These are phyloP conservation scores for Termitomyces heimii DNA, from an alignment of 768 basidiomycete species.

Conservation along the genomic window DNA sequence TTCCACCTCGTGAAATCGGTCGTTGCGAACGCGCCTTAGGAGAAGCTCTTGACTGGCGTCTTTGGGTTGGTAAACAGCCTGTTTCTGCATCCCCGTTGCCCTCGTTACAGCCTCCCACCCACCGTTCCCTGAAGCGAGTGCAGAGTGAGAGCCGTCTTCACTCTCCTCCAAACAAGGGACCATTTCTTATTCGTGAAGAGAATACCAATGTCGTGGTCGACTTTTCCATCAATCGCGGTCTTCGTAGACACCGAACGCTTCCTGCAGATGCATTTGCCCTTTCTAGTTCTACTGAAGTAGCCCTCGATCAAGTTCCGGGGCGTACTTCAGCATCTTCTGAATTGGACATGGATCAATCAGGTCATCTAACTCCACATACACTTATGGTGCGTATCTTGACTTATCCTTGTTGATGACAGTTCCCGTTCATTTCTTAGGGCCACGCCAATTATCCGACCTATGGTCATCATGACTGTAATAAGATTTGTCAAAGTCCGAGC, in stretches of 20 bases:
- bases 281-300: not conserved
- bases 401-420: not conserved
- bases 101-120: slow-evolving; percentile 12
- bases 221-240: slow-evolving; percentile 9
- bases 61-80: slow-evolving; percentile 81
- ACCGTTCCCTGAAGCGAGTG: slow-evolving; percentile 38
- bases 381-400: not conserved
- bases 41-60: slow-evolving; percentile 82
- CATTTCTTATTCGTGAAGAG: slow-evolving; percentile 20
- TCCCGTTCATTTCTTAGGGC: not conserved
- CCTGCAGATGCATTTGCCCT: slow-evolving; percentile 26
- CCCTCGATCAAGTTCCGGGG: slow-evolving; percentile 3
- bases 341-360: not conserved
- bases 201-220: not conserved
- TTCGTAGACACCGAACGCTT: slow-evolving; percentile 38
- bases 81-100: slow-evolving; percentile 16
- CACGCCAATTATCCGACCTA: not conserved
- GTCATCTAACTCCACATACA: slow-evolving; percentile 1
- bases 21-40: slow-evolving; percentile 86
- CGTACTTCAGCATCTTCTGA: not conserved
- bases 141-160: slow-evolving; percentile 42
- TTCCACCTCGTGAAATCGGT: slow-evolving; percentile 80
- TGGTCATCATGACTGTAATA: slow-evolving; percentile 2
- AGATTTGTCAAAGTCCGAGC: slow-evolving; percentile 27
- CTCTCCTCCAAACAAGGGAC: slow-evolving; percentile 3